Evolutionary conservation across 1,139 yeast genomes (phyloP), one percentile per base, ranked within the genome.

Genomic region (Pneumocystis oryctolagi): DNA sequence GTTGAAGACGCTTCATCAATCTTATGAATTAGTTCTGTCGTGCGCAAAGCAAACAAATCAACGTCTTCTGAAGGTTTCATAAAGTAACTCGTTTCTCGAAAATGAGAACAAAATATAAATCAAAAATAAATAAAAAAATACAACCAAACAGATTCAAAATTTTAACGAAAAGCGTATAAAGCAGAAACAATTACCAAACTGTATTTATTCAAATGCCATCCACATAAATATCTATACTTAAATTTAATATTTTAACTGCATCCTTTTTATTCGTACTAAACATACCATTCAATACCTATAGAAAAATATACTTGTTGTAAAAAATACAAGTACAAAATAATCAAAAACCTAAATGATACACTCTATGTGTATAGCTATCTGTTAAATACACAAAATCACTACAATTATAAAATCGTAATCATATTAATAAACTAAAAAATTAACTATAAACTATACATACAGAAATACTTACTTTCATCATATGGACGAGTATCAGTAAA

Each of bases 401-500:
- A 25, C 16, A 30, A 25, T 2, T 12, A 8, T 3, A 14, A 14
- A 47, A n/a, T 31, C 8, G 16, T 25, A 28, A 25, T 34, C 55
- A 47, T 6, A 12, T 20, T 47, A 47, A 47, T 47, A 47, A 25
- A 47, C 55, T 47, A 25, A 47, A 47, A 47, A 6, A 9, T 47
- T 20, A 47, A 3, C 31, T 25, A 9, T 8, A 25, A 25, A 5
- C 3, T 12, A 90, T 37, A 90, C n/a, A 25, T 12, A 25, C 8
- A 4, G 25, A 25, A 47, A 25, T 25, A 6, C 55, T 20, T 25
- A 47, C 55, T 89, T 70, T 89, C 84, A 70, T 92, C 98, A 74
- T 89, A 92, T 0, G 98, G 98, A 69, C 99, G 79, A 1, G 98
- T 92, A 72, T 92, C 98, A 70, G 84, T 84, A 72, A 89, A 94